Percentiles rank a stretch among this genome's conserved stretches.
Conservation (phyloP, 768 basidiomycete genomes). For the Boletus rufocinnamomeus region DNA sequence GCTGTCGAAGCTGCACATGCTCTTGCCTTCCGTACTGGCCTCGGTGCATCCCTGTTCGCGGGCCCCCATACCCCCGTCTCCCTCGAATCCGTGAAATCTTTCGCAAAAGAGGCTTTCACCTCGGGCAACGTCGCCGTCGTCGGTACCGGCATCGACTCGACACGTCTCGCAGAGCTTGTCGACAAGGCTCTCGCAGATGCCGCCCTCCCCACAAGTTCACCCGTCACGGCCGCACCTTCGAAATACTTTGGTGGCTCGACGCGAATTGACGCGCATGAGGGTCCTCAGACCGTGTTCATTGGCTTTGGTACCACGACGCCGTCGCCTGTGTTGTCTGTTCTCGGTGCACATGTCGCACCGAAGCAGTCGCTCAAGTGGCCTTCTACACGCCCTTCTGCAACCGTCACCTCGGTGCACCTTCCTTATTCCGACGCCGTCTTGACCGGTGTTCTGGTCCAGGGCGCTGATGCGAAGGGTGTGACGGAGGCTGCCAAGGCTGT, state of each 20-base stretch:
- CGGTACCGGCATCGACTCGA: slow-evolving; percentile 82
- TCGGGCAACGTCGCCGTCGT: slow-evolving; percentile 83
- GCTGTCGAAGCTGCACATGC: slow-evolving; percentile 88
- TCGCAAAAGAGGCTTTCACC: slow-evolving; percentile 70
- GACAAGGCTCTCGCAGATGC: slow-evolving; percentile 58
- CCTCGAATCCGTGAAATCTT: slow-evolving; percentile 70
- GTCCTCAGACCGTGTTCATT: slow-evolving; percentile 77
- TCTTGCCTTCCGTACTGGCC: slow-evolving; percentile 91
- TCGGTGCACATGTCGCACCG: slow-evolving; percentile 80
- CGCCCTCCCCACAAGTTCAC: slow-evolving; percentile 37
- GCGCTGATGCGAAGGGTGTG: slow-evolving; percentile 59
- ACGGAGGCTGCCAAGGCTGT: slow-evolving; percentile 70
- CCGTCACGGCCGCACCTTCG: slow-evolving; percentile 30
- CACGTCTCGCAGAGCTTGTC: slow-evolving; percentile 69
- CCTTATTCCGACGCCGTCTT: slow-evolving; percentile 92
- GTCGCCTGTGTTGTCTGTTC: slow-evolving; percentile 73
- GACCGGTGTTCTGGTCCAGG: slow-evolving; percentile 81
- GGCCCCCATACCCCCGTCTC: slow-evolving; percentile 64
- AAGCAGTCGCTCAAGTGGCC: slow-evolving; percentile 86
- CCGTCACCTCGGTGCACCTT: slow-evolving; percentile 73
- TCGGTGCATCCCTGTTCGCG: slow-evolving; percentile 89
- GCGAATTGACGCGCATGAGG: slow-evolving; percentile 64
- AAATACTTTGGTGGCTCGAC: slow-evolving; percentile 86
- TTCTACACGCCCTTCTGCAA: slow-evolving; percentile 55
- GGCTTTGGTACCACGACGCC: slow-evolving; percentile 78